Base-by-base conservation (phyloP, 2,329 filamentous ascomycete species). In the Tricladium varicosporioides region DNA sequence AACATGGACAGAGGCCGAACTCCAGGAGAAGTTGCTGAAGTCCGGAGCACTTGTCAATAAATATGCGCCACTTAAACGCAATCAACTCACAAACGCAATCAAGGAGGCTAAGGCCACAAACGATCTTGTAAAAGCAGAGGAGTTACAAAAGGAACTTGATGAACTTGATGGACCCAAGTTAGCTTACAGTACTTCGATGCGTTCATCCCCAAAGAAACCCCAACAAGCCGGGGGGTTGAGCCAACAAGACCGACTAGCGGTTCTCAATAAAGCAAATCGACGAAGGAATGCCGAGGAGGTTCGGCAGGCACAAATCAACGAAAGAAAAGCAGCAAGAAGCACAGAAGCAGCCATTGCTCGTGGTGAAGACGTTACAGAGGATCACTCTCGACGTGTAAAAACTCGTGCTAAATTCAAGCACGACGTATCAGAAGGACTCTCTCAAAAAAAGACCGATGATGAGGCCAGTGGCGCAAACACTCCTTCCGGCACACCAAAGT, bases 291-390 rank as follows among this genome's bases (percentile, higher is more conserved):
- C 84, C n/a, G 90, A 96, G 70, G 87, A 89, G 48, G 89, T 97
- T n/a, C 90, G 93, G 58, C 89, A 90, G 72, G 93, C 92, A 0
- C 89, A 97, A 70, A 79, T 96, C 55, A 87, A 88, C 64, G 94
- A 99, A 75, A 83, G 86, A 65, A 82, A 82, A 50, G 80, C 80
- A 63, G 78, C 78, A 65, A 83, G 82, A 62, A 82, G 82, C 71
- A 80, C 79, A 46, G 84, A 85, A 63, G 80, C 79, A 56, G 84
- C 82, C 44, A 73, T 85, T 47, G 83, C 83, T 59, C 80, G 85
- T 42, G 86, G 86, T 55, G 87, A 89, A 68, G 76, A 77, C 1
- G 77, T 83, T 33, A 74, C 78, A 54, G 81, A 82, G 48, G 84
- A 87, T 65, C 75, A 76, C 47, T 82, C 80, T 8, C 80, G 85